Evolutionary conservation across 2,329 filamentous ascomycete species (phyloP).

Genomic region (Penicillium olsonii): DNA sequence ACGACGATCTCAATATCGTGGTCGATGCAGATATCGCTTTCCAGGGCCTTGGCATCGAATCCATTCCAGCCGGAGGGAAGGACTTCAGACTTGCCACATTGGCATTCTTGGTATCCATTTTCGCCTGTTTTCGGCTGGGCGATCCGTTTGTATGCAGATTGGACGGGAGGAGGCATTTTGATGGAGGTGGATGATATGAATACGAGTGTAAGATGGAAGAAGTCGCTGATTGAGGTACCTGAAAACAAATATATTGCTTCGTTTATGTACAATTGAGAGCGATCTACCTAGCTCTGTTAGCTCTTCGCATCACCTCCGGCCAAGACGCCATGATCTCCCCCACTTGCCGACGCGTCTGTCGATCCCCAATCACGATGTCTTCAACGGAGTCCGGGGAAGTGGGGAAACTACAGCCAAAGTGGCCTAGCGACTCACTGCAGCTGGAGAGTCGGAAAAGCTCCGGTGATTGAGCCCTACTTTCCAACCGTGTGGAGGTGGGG

Average conservation of each 20-base stretch:
- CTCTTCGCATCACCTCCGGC: background rate
- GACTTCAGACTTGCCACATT: slow-evolving; percentile 42
- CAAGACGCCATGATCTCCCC: background rate
- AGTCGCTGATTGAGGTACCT: background rate
- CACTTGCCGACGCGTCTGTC: background rate
- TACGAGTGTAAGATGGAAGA: background rate
- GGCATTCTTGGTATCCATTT: slow-evolving; percentile 46
- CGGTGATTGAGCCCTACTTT: background rate
- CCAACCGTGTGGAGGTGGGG: background rate
- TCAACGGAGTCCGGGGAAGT: background rate
- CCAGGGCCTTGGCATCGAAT: slow-evolving; percentile 38
- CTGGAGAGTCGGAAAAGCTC: background rate
- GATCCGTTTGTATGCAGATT: slow-evolving; percentile 30
- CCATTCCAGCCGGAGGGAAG: slow-evolving; percentile 42
- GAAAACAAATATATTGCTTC: background rate
- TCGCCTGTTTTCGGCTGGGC: slow-evolving; percentile 35
- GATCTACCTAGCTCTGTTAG: background rate
- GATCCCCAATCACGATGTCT: background rate
- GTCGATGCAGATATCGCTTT: slow-evolving; percentile 44
- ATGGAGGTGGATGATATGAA: background rate
- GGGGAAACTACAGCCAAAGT: background rate
- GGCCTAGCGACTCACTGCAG: background rate
- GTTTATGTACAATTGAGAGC: background rate
- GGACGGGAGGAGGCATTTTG: slow-evolving; percentile 35
- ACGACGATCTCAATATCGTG: slow-evolving; percentile 48